Evolutionary conservation across 768 basidiomycete species (phyloP).

Genomic region (Sporobolomyces roseus): DNA sequence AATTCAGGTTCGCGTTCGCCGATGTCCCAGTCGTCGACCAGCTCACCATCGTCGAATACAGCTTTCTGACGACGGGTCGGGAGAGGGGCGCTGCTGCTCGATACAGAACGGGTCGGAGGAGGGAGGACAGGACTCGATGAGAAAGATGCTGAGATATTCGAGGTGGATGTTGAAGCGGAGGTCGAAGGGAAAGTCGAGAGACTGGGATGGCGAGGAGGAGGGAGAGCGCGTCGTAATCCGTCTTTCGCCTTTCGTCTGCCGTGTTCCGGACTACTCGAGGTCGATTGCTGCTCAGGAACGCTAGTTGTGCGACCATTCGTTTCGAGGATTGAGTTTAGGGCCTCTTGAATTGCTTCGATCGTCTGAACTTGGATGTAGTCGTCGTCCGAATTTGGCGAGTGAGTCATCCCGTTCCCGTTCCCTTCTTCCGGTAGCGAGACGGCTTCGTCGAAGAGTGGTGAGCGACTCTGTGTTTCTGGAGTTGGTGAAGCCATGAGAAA

Average conservation of each 20-base stretch:
- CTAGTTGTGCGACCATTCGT: conserved; percentile 55
- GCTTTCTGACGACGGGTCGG: conserved; percentile 28
- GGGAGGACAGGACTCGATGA: conserved; percentile 1
- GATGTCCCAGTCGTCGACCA: conserved; percentile 45
- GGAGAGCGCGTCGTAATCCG: neutral
- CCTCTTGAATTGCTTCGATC: conserved; percentile 95
- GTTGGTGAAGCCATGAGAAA: conserved; percentile 72
- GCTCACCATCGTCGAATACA: conserved; percentile 54
- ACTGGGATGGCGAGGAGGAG: conserved; percentile 18
- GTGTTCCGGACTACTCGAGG: neutral
- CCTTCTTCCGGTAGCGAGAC: conserved; percentile 5
- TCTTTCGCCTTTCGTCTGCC: neutral
- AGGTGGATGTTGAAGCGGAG: conserved; percentile 39
- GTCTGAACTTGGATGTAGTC: conserved; percentile 68
- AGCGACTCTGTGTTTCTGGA: conserved; percentile 64
- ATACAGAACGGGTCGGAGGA: conserved; percentile 27
- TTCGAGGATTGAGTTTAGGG: conserved; percentile 91
- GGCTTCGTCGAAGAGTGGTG: conserved; percentile 50
- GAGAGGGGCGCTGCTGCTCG: neutral
- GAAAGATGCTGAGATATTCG: neutral
- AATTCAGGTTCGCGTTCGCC: conserved; percentile 50
- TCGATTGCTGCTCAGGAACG: neutral
- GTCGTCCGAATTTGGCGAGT: conserved; percentile 50
- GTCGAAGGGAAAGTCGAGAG: conserved; percentile 7
- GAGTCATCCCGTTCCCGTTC: conserved; percentile 28